A percentile compares a stretch with the other conserved stretches of the same genome.
Evolutionary conservation across 2,329 filamentous ascomycete genomes (phyloP).

Genomic region (Scedosporium boydii): DNA sequence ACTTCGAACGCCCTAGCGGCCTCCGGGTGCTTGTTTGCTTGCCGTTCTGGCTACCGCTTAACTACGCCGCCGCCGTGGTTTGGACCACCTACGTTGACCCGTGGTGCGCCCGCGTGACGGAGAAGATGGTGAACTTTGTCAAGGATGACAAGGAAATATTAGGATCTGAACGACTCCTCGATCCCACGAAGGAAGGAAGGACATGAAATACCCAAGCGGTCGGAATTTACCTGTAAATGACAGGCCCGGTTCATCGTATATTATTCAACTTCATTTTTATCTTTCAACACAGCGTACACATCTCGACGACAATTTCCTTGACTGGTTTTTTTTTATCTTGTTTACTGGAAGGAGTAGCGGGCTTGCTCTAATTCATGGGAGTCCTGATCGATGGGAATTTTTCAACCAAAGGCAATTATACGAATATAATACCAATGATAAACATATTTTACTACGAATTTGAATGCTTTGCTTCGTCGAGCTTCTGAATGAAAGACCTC

Average conservation of each 20-base stretch:
- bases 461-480: too few species aligned
- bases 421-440: too few species aligned
- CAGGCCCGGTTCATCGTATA: background rate
- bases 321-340: background rate
- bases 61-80: slow-evolving; percentile 34
- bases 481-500: too few species aligned
- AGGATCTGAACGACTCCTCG: too few species aligned
- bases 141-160: slow-evolving; percentile 2
- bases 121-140: slow-evolving; percentile 18
- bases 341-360: background rate
- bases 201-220: background rate
- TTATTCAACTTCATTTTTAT: background rate
- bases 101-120: slow-evolving; percentile 34
- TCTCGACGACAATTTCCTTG: background rate
- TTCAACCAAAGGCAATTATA: too few species aligned
- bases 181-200: background rate
- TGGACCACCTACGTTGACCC: slow-evolving; percentile 48
- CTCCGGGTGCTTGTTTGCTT: slow-evolving; percentile 27
- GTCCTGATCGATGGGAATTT: background rate
- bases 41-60: slow-evolving; percentile 34
- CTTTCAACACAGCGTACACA: background rate
- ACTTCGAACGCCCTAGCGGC: slow-evolving; percentile 26
- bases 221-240: too few species aligned
- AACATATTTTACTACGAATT: too few species aligned
- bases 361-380: background rate